Evolutionary conservation across 805 yeast species (phyloP), one percentile per base, ranked within the genome.

Genomic region (Ogataea minuta): DNA sequence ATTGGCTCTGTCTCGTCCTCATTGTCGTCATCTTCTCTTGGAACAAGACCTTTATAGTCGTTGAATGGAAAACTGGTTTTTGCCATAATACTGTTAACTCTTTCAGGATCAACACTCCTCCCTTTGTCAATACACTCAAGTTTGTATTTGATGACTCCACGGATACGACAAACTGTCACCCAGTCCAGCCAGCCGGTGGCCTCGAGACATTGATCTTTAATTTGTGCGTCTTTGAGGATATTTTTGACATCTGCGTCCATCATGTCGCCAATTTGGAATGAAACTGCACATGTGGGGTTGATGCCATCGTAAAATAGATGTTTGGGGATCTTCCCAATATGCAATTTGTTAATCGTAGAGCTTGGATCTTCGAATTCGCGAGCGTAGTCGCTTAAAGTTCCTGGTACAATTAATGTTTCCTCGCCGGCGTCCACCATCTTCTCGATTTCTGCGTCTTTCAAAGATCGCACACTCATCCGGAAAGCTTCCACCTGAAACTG

Each of bases 401-500:
- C 46, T 5, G 64, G 65, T 9, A 62, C 38, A 12, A 60, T 44
- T 28, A 43, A 46, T 7, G 33, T 42, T 4, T 53, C 53, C 28
- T 50, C 60, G 4, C 54, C 57, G 14, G 44, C 41, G 17, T 52
- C 53, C 4, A 52, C 41, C 56, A 41, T 46, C 27, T 43, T 46
- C 40, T 43, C 50, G 33, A 50, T 48, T 32, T 45, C 57, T 48
- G 36, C 34, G 28, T 57, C 58, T n/a, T 40, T 46, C 3, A 53
- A 34, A 3, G 54, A 51, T 28, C 52, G 49, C 5, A 77, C 66
- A 25, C 49, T 28, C 31, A 53, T 48, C 29, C 89, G 74, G 64
- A 90, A 93, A 39, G 85, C 81, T 61, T 90, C 97, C 14, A 90
- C 82, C 63, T 93, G 99, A 57, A 78, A 88, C 23, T 60, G 62